Percentiles rank a stretch among this genome's conserved stretches.
Conservation (phyloP, 169 alveolate species). For the Babesia sp. region DNA sequence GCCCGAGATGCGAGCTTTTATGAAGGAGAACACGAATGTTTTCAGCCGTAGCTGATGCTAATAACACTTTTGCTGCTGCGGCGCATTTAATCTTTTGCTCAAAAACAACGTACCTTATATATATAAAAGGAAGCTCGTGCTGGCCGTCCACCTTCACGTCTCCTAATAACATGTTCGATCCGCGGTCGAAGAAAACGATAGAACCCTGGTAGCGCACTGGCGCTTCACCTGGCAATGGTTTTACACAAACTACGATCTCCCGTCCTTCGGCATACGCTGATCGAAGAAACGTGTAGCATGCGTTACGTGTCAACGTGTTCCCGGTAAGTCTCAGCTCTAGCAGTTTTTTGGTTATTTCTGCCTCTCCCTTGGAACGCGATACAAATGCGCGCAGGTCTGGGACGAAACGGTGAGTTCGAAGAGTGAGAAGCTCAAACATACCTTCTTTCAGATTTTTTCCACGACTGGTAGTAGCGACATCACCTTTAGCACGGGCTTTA, state of each 20-base stretch:
- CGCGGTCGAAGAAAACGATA: slow-evolving; percentile 48
- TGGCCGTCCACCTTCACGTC: slow-evolving; percentile 5
- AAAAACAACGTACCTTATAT: slow-evolving; percentile 35
- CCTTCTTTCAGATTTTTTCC: slow-evolving; percentile 16
- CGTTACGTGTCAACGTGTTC: slow-evolving; percentile 8
- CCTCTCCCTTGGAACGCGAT: slow-evolving; percentile 31
- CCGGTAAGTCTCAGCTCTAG: slow-evolving; percentile 56
- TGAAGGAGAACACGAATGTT: slow-evolving; percentile 20
- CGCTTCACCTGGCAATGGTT: not conserved
- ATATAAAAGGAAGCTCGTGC: slow-evolving; percentile 5
- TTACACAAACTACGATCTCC: slow-evolving; percentile 1
- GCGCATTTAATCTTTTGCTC: not conserved
- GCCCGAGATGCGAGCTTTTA: slow-evolving; percentile 17
- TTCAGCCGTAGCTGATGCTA: slow-evolving; percentile 22
- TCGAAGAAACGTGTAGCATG: slow-evolving; percentile 24
- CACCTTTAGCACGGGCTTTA: not conserved
- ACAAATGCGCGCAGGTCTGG: slow-evolving; percentile 30
- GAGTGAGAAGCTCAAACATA: not conserved
- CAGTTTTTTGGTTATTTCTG: slow-evolving; percentile 2
- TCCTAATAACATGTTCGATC: slow-evolving; percentile 23
- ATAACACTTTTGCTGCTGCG: slow-evolving; percentile 26
- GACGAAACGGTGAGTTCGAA: not conserved
- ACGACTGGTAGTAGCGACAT: not conserved
- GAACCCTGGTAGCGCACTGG: slow-evolving; percentile 33
- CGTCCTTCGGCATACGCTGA: not conserved